These are phyloP conservation scores for Aureobasidium sp. DNA, from an alignment of 2,329 filamentous ascomycete genomes.

Conservation along the genomic window DNA sequence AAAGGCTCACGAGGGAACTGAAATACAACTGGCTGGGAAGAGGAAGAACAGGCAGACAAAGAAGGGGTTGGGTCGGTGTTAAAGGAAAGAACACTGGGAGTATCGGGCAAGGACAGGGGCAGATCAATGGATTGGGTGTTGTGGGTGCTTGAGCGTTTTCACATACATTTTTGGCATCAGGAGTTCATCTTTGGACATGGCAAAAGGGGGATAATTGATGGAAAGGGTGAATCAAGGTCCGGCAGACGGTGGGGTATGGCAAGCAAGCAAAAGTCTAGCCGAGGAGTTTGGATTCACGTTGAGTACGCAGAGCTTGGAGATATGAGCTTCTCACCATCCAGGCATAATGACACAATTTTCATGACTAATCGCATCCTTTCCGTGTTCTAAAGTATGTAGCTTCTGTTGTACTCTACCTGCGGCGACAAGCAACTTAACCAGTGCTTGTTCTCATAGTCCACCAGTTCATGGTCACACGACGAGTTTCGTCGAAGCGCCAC, in stretches of 20 bases:
- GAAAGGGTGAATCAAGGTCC: not conserved
- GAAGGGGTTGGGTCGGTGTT: constrained; percentile 79
- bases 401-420: no score
- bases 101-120: not conserved
- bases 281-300: not conserved
- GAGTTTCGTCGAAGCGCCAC: no score
- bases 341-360: not conserved
- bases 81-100: constrained; percentile 27
- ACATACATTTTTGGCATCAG: not conserved
- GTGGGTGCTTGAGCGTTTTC: constrained; percentile 22
- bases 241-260: not conserved
- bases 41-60: constrained; percentile 79
- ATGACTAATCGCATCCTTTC: not conserved
- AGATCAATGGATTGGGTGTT: constrained; percentile 22
- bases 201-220: not conserved
- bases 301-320: not conserved
- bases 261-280: not conserved
- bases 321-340: not conserved
- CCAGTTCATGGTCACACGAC: no score
- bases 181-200: not conserved
- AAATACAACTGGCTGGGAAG: constrained; percentile 97
- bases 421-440: no score
- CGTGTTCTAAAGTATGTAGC: no score
- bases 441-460: no score
- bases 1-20: constrained; percentile 74